phyloP scores from a whole-genome alignment of 1,284 basidiomycete genomes.

The Microbotryum scabiosae region DNA sequence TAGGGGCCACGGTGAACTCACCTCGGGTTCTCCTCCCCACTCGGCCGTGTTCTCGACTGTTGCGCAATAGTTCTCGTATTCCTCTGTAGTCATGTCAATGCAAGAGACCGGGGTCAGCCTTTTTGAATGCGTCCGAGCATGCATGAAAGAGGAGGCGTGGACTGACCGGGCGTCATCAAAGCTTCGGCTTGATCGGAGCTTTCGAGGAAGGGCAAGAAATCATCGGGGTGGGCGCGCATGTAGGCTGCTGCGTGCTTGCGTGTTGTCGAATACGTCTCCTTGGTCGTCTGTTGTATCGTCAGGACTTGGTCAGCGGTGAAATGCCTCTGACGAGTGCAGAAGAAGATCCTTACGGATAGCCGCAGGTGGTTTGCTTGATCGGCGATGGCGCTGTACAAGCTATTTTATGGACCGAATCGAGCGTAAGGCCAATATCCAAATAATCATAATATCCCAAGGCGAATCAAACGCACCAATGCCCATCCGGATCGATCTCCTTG shows the following conservation, averaged over 20 bases:
- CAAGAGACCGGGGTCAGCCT: conserved; percentile 1
- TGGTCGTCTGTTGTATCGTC: conserved; percentile 8
- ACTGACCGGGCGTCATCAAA: conserved; percentile 53
- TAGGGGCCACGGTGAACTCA: conserved; percentile 37
- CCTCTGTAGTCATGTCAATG: conserved; percentile 34
- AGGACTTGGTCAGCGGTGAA: background rate
- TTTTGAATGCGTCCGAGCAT: conserved; percentile 8
- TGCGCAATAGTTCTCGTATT: conserved; percentile 71
- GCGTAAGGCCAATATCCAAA: background rate
- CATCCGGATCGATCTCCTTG: conserved; percentile 33
- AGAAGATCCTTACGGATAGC: background rate
- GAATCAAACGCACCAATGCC: conserved; percentile 25
- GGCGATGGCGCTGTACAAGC: conserved; percentile 33
- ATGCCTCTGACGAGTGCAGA: background rate
- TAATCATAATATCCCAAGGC: background rate
- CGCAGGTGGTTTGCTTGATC: conserved; percentile 30
- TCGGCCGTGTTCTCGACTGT: conserved; percentile 71
- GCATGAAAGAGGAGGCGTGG: background rate
- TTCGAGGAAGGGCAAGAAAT: conserved; percentile 90
- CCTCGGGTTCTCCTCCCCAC: conserved; percentile 96
- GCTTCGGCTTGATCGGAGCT: conserved; percentile 65
- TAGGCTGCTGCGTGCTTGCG: conserved; percentile 70
- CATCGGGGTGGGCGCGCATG: conserved; percentile 73
- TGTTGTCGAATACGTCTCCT: conserved; percentile 43
- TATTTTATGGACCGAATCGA: background rate